Base-by-base conservation (phyloP, 306 rosid species). In the Calophaca sinica region DNA sequence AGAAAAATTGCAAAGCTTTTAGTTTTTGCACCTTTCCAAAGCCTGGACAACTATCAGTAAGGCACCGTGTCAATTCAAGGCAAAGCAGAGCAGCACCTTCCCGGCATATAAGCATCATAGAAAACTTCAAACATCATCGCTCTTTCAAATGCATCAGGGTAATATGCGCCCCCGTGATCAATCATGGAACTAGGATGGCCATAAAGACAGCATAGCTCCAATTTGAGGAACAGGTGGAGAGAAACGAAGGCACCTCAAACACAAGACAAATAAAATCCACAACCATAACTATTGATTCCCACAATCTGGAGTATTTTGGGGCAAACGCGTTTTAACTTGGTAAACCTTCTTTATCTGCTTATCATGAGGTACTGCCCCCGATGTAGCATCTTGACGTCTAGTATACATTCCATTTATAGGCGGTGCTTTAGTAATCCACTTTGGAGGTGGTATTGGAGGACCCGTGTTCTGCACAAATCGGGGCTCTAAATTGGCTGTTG, bases 361-460 rank as follows among this genome's bases (percentile, higher is more conserved):
- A 62, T 84, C 88, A 54, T 72, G 68, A 49, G 70, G 42, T 72
- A 65, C 59, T 72, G 72, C 74, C n/a, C 84, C 88, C 31, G 20
- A 14, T 36, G 75, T 73, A 55, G 82, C 71, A 79, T 88, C 96
- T 75, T 73, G 91, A 76, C 73, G 88, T 83, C 92, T 76, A 39
- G 4, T 28, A 73, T 72, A 14, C 57, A 81, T 78, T 61, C 84
- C 90, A 81, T 77, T 84, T 55, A 61, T 32, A 62, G 60, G 20
- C 2, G 84, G 80, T 46, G 71, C 81, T 73, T 80, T 90, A 64
- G 68, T 84, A 62, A 86, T 82, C 96, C 96, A 90, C 72, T 86
- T 89, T 53, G 89, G 81, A 45, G 93, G 84, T 7, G 92, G 89
- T n/a, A 51, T 36, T 26, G 90, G 88, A 86, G 88, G 92, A 20